Evolutionary conservation across 805 yeast species (phyloP).

Genomic region (Lachancea sp.): DNA sequence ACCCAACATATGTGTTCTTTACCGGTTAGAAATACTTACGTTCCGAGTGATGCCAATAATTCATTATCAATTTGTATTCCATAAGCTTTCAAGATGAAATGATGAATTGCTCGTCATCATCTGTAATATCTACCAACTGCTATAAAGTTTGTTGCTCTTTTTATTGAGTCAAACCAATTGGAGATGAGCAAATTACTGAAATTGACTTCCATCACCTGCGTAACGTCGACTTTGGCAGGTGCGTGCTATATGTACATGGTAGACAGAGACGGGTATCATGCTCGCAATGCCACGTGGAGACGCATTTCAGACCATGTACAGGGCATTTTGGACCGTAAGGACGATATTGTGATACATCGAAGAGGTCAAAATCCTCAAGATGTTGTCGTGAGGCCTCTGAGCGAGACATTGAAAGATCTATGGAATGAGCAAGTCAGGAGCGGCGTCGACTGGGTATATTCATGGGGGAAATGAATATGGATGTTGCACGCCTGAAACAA

Average conservation of each 20-base stretch:
- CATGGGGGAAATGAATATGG: slow-evolving; percentile 18
- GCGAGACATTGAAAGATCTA: slow-evolving; percentile 28
- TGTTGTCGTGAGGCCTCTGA: slow-evolving; percentile 18
- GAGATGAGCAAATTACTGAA: slow-evolving; percentile 24
- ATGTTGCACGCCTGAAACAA: not conserved
- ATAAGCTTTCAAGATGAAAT: too few species aligned
- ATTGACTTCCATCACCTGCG: slow-evolving; percentile 17
- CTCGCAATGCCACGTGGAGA: slow-evolving; percentile 20
- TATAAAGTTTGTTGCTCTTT: too few species aligned
- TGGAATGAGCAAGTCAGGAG: slow-evolving; percentile 29
- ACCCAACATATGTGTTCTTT: too few species aligned
- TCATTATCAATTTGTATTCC: too few species aligned
- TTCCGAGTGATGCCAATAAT: too few species aligned
- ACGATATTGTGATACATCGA: slow-evolving; percentile 15
- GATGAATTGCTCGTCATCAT: too few species aligned
- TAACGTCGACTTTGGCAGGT: slow-evolving; percentile 18
- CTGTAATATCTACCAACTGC: too few species aligned
- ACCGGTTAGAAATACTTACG: too few species aligned
- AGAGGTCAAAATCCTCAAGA: slow-evolving; percentile 13
- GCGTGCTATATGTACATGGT: slow-evolving; percentile 24
- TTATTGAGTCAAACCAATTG: too few species aligned
- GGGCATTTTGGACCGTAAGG: slow-evolving; percentile 21
- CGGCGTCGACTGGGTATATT: slow-evolving; percentile 24
- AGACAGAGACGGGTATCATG: slow-evolving; percentile 22
- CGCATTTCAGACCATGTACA: slow-evolving; percentile 19